Evolutionary conservation across 352 stramenopile genomes (phyloP).

Genomic region (Plasmopara halstedii): DNA sequence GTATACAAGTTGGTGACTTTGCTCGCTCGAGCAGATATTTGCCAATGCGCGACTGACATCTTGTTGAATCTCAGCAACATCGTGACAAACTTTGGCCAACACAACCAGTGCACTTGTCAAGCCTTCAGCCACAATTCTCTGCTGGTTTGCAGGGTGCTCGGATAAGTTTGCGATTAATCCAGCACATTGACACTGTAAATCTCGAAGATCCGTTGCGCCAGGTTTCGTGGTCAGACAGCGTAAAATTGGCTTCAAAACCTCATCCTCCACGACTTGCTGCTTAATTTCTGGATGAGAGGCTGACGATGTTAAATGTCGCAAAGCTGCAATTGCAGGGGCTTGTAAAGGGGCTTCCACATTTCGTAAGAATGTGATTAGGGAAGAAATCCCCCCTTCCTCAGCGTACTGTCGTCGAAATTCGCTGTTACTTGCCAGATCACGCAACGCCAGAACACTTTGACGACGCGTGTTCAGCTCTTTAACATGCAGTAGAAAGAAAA

Average conservation of each 20-base stretch:
- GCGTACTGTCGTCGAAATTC: slow-evolving; percentile 85
- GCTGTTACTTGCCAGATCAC: slow-evolving; percentile 85
- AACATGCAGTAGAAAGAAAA: slow-evolving; percentile 88
- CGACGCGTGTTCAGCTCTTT: slow-evolving; percentile 90
- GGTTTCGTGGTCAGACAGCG: slow-evolving; percentile 70
- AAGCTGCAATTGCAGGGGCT: slow-evolving; percentile 79
- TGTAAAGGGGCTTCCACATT: slow-evolving; percentile 86
- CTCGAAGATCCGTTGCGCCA: slow-evolving; percentile 64
- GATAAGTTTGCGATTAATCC: slow-evolving; percentile 92
- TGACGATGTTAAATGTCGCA: slow-evolving; percentile 86
- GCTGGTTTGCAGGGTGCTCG: slow-evolving; percentile 87
- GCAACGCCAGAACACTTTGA: slow-evolving; percentile 83
- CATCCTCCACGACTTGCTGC: slow-evolving; percentile 71
- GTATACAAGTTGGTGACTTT: slow-evolving; percentile 91
- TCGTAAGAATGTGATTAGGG: slow-evolving; percentile 84
- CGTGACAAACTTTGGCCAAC: slow-evolving; percentile 47
- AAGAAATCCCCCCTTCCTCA: slow-evolving; percentile 80
- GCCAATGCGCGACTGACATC: slow-evolving; percentile 88
- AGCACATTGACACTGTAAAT: slow-evolving; percentile 91
- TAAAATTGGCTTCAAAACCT: slow-evolving; percentile 77
- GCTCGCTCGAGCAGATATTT: slow-evolving; percentile 92
- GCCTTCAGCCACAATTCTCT: slow-evolving; percentile 88
- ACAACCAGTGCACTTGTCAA: slow-evolving; percentile 75
- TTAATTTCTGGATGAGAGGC: slow-evolving; percentile 75
- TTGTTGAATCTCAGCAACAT: slow-evolving; percentile 91